Conservation (phyloP, 306 rosid genomes). For the Cajanus cajan region DNA sequence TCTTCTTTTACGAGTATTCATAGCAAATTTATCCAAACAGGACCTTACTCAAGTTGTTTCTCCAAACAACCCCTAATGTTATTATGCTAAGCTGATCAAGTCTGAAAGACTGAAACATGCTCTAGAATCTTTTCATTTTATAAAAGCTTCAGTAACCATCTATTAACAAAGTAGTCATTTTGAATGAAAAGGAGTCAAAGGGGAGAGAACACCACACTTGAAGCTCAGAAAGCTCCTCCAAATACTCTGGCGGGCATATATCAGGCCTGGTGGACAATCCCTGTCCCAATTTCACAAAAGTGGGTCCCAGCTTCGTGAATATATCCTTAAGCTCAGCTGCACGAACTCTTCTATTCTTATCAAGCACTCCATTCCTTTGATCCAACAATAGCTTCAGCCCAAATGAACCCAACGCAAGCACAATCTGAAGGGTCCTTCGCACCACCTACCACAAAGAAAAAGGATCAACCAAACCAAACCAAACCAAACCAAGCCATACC, state of each 20-base stretch:
- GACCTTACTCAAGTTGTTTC: neutral
- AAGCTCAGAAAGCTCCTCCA: conserved; percentile 88
- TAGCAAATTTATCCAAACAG: neutral
- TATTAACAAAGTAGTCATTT: neutral
- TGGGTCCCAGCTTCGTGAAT: conserved; percentile 79
- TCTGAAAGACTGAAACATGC: neutral
- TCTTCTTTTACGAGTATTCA: neutral
- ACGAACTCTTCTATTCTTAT: conserved; percentile 57
- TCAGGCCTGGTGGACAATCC: conserved; percentile 92
- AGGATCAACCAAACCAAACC: neutral
- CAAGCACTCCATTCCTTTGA: conserved; percentile 58
- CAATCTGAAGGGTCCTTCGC: conserved; percentile 65
- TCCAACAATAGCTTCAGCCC: conserved; percentile 66
- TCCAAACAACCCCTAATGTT: conserved; percentile 3
- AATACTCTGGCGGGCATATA: conserved; percentile 80
- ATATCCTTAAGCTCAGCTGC: conserved; percentile 62
- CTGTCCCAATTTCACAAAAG: conserved; percentile 88
- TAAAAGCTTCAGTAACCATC: neutral
- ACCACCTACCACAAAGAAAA: conserved; percentile 41
- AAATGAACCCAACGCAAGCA: conserved; percentile 58
- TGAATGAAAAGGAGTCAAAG: neutral
- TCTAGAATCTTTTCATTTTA: neutral
- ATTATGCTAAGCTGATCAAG: neutral
- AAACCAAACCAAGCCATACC: neutral
- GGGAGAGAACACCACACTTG: conserved; percentile 48